Conservation (phyloP, 805 yeast genomes). For the Torulaspora gathmanii region DNA sequence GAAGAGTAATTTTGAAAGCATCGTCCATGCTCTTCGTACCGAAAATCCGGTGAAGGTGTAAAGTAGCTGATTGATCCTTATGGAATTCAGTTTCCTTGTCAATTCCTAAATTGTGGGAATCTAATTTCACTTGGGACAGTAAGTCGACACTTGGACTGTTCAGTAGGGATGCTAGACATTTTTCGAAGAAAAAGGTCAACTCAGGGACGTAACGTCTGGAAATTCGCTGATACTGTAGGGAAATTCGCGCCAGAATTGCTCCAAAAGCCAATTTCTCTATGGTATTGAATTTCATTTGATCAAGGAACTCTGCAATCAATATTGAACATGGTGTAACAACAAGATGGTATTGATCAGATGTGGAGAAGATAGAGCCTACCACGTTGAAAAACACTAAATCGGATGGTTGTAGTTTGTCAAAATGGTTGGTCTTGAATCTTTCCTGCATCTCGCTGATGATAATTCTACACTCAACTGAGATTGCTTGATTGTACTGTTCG, state of each 20-base stretch:
- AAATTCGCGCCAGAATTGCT: constrained; percentile 57
- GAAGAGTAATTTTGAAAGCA: constrained; percentile 19
- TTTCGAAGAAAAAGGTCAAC: constrained; percentile 53
- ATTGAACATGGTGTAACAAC: constrained; percentile 81
- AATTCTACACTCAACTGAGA: constrained; percentile 59
- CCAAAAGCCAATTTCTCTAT: constrained; percentile 52
- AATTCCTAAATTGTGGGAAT: constrained; percentile 19
- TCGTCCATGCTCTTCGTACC: constrained; percentile 22
- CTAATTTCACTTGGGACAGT: constrained; percentile 19
- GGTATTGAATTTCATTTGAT: constrained; percentile 43
- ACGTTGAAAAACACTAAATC: constrained; percentile 67
- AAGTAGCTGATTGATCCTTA: constrained; percentile 5
- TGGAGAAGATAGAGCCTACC: constrained; percentile 77
- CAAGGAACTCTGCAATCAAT: constrained; percentile 65
- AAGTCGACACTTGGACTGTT: constrained; percentile 12
- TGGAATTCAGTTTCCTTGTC: constrained; percentile 13
- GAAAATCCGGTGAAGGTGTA: constrained; percentile 25
- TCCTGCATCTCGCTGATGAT: constrained; percentile 53
- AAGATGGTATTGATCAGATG: constrained; percentile 92
- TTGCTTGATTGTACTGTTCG: constrained; percentile 56
- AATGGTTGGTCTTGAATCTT: constrained; percentile 41
- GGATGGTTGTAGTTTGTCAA: constrained; percentile 37
- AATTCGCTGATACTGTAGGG: constrained; percentile 68
- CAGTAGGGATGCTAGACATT: constrained; percentile 43
- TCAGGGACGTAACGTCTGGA: constrained; percentile 85